Base-by-base conservation (phyloP, 169 alveolate genomes). In the Plasmodium adleri region DNA sequence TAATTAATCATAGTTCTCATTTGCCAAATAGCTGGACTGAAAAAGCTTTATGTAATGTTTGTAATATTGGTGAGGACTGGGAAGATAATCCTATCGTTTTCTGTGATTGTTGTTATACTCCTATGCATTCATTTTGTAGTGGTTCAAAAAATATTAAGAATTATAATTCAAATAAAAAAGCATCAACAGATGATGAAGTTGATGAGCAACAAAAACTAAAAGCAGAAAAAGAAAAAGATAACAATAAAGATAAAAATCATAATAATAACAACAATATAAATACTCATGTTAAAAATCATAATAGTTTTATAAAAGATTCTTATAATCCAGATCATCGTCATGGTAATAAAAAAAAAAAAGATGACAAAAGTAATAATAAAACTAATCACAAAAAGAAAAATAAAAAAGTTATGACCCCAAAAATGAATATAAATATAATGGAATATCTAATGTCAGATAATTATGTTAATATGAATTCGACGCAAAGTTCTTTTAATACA, bases 41-140 rank as follows among this genome's bases (percentile, higher is more conserved):
- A 50, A 88, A 93, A 52, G 96, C 96, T 28, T 85, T 94, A 47
- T 94, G 96, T 58, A 94, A 93, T 78, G 59, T 94, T 52, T 94
- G 96, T 67, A 93, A 94, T 26, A 74, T 88, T 12, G 96, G 93
- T 60, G 96, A 94, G 68, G 96, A 94, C 59, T 94, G 96, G 96
- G 96, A 94, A 49, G 96, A 94, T 75, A 94, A 94, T 86, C 96
- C 96, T 0, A 94, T 94, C 1, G 87, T 94, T 20, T 94, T 94
- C 66, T 94, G 96, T 56, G 96, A 94, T 58, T 94, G 96, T 66
- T 94, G 96, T 80, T 94, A 92, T 75, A 86, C 94, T 0, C 96
- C 96, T 47, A 94, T 94, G 96, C 96, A 94, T 67, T 92, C 83
- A 12, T 83, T 63, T 68, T 83, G 91, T 62, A 49, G 85, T 0